Conservation (phyloP, 2,329 filamentous ascomycete species). For the Sarocladium kiliense region DNA sequence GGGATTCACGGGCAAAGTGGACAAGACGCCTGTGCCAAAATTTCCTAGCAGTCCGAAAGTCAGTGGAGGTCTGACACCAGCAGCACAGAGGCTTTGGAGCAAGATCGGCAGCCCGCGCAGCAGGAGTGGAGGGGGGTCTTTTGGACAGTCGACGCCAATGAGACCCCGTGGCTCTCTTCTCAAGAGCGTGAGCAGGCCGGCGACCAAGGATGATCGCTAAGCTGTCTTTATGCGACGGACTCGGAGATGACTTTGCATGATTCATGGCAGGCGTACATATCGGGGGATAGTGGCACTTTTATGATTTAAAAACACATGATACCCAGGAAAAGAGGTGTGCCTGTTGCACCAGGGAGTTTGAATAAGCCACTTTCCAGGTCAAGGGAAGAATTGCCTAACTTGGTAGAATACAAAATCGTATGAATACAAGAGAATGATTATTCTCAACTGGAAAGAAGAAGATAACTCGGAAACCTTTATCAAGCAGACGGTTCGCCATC, state of each 20-base stretch:
- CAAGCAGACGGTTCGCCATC: too few species aligned
- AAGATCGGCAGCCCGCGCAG: conserved; percentile 47
- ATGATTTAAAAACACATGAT: not conserved
- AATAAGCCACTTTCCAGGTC: too few species aligned
- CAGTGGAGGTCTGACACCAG: conserved; percentile 61
- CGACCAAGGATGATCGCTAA: conserved; percentile 15
- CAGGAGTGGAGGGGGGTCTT: conserved; percentile 25
- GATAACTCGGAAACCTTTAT: too few species aligned
- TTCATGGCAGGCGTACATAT: too few species aligned
- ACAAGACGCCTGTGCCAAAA: conserved; percentile 59
- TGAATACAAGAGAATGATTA: too few species aligned
- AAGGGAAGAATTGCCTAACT: too few species aligned
- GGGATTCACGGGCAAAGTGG: conserved; percentile 54
- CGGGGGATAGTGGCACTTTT: too few species aligned
- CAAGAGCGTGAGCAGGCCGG: conserved; percentile 25
- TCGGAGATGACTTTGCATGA: not conserved
- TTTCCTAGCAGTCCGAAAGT: conserved; percentile 63
- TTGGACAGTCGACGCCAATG: conserved; percentile 31
- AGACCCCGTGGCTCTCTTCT: conserved; percentile 33
- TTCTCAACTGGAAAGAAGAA: too few species aligned
- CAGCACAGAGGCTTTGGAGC: conserved; percentile 63
- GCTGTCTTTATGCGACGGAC: not conserved
- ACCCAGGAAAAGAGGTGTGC: not conserved
- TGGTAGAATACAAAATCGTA: too few species aligned
- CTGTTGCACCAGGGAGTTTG: too few species aligned